Percentiles rank a stretch among this genome's conserved stretches.
Conservation (phyloP, 495 filamentous ascomycete species). For the Annulohypoxylon stygium region DNA sequence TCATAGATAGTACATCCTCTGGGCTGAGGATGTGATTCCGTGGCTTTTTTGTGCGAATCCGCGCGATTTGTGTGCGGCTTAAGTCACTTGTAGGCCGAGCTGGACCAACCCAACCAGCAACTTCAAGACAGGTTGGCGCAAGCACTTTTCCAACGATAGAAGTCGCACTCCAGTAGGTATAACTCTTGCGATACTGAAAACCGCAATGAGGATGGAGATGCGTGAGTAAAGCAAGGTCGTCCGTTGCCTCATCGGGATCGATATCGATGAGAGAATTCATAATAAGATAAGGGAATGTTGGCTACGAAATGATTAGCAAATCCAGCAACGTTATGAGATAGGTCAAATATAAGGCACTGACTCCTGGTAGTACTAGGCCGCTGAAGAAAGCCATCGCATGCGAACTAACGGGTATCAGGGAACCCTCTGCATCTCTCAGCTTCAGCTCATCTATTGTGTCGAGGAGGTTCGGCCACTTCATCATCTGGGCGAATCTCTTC, state of each 20-base stretch:
- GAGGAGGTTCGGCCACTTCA: constrained; percentile 80
- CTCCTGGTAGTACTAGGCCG: constrained; percentile 76
- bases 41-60: constrained; percentile 67
- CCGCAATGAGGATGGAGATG: constrained; percentile 73
- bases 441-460: constrained; percentile 70
- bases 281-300: constrained; percentile 75
- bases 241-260: constrained; percentile 70
- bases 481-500: constrained; percentile 72
- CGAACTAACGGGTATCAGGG: constrained; percentile 70
- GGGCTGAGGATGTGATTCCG: constrained; percentile 59
- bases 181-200: constrained; percentile 76
- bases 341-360: constrained; percentile 32
- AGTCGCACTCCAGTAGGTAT: constrained; percentile 77
- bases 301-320: constrained; percentile 42
- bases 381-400: constrained; percentile 80
- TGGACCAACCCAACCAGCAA: constrained; percentile 78
- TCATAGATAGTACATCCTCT: constrained; percentile 70
- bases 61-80: constrained; percentile 70
- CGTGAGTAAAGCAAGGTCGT: constrained; percentile 70
- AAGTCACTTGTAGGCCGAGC: constrained; percentile 72
- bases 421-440: constrained; percentile 65
- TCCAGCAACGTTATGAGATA: neutral
- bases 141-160: constrained; percentile 82
- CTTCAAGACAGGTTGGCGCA: constrained; percentile 76
- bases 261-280: constrained; percentile 81